A percentile compares a stretch with the other conserved stretches of the same genome.
Conservation (phyloP, 148 eudicot species). For the Talinum fruticosum region DNA sequence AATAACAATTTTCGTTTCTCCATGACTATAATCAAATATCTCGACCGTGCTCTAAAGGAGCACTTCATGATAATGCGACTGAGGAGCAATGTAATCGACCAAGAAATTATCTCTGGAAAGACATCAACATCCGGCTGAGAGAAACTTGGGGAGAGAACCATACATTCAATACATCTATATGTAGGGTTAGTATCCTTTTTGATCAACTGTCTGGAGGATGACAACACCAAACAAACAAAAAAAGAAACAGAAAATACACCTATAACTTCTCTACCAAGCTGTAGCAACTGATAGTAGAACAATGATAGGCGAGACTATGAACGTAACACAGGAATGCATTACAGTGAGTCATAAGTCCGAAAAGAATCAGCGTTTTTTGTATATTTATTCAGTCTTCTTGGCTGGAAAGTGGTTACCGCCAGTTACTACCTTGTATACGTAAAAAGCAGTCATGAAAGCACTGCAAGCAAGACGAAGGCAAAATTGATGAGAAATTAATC, state of each 20-base stretch:
- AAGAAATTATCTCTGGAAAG: too few species aligned
- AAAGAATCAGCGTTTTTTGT: conserved; percentile 3
- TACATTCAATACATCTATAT: neutral
- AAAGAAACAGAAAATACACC: neutral
- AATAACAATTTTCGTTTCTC: too few species aligned
- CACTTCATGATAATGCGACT: too few species aligned
- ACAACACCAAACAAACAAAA: neutral
- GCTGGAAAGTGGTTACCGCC: conserved; percentile 81
- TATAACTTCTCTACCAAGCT: neutral
- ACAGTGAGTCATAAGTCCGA: neutral
- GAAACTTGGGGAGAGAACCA: neutral
- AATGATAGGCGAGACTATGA: conserved; percentile 1
- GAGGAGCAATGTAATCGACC: too few species aligned
- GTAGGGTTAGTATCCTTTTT: too few species aligned
- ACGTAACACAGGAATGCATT: conserved; percentile 8
- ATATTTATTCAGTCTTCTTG: conserved; percentile 49
- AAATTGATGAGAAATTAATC: conserved; percentile 7
- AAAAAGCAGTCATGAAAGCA: conserved; percentile 77
- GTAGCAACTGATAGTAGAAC: neutral
- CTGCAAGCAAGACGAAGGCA: conserved; percentile 45
- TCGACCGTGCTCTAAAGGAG: too few species aligned
- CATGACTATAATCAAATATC: too few species aligned
- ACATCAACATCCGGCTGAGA: neutral
- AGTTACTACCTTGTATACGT: conserved; percentile 78
- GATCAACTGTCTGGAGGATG: neutral